Evolutionary conservation across 164 flowering plant species (phyloP).

Genomic region (Macadamia integrifolia): DNA sequence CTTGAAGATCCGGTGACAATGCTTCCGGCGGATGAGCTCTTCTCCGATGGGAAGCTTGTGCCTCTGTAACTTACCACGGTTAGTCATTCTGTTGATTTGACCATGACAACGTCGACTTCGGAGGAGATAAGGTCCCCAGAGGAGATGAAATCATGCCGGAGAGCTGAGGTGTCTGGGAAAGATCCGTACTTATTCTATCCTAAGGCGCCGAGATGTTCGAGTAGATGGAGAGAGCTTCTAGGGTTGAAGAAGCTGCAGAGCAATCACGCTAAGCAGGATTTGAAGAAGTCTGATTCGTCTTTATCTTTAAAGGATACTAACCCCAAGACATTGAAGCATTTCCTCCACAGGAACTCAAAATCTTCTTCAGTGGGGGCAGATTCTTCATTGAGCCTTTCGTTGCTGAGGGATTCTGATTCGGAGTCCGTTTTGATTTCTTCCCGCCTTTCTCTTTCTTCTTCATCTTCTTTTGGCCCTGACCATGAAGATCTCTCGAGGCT

Average conservation of each 20-base stretch:
- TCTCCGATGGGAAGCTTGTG: conserved; percentile 56
- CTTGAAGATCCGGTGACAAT: too few species aligned
- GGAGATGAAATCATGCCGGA: conserved; percentile 81
- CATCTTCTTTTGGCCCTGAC: too few species aligned
- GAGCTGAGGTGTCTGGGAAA: conserved; percentile 41
- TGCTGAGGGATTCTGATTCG: too few species aligned
- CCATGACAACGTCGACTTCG: neutral
- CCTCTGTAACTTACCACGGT: conserved; percentile 42
- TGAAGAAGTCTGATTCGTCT: neutral
- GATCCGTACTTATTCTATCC: conserved; percentile 30
- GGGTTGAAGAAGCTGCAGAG: conserved; percentile 59
- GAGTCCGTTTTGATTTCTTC: too few species aligned
- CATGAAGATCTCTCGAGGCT: too few species aligned
- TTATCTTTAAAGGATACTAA: too few species aligned
- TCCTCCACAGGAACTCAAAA: too few species aligned
- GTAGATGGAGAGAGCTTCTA: conserved; percentile 64
- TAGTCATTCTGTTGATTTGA: conserved; percentile 1
- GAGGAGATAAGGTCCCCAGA: conserved; percentile 21
- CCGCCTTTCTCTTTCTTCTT: too few species aligned
- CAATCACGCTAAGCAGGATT: conserved; percentile 21
- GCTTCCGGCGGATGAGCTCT: too few species aligned
- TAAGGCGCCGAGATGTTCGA: conserved; percentile 77
- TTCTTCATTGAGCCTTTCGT: too few species aligned
- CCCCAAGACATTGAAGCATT: too few species aligned
- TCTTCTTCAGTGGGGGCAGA: too few species aligned